phyloP scores from a whole-genome alignment of 345 rosid genomes.

The Pistacia vera region DNA sequence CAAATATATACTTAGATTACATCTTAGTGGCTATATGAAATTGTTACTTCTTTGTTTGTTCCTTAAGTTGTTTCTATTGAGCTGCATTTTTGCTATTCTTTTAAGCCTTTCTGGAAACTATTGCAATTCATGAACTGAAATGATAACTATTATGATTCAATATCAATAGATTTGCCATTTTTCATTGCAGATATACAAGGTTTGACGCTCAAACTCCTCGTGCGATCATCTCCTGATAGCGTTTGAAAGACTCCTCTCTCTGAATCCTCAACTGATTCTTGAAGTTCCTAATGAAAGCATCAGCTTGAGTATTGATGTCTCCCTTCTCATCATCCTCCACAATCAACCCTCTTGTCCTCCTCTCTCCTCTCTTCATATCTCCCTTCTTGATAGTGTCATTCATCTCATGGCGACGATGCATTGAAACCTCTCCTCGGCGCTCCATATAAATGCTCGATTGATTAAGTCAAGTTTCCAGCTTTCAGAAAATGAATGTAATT shows the following conservation, averaged over 20 bases:
- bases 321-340: not conserved
- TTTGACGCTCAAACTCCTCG: not conserved
- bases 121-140: not conserved
- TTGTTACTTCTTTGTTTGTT: not conserved
- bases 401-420: not conserved
- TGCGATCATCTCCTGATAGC: not conserved
- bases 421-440: conserved; percentile 5
- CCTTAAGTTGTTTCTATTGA: not conserved
- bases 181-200: not conserved
- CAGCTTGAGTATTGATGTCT: conserved; percentile 28
- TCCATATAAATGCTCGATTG: not conserved
- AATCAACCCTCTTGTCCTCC: not conserved
- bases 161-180: not conserved
- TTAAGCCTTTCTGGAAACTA: not conserved
- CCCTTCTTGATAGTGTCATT: not conserved
- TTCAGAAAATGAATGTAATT: not conserved
- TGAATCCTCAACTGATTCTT: conserved; percentile 13
- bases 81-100: not conserved
- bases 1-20: conserved; percentile 29
- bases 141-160: not conserved
- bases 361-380: conserved; percentile 2
- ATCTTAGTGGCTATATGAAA: conserved; percentile 17
- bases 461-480: not conserved
- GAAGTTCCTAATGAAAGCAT: conserved; percentile 31
- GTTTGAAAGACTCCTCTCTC: conserved; percentile 3